Percentiles rank a stretch among this genome's conserved stretches.
Conservation (phyloP, 192 early-diverging fungal species). For the Coemansia aciculifera region DNA sequence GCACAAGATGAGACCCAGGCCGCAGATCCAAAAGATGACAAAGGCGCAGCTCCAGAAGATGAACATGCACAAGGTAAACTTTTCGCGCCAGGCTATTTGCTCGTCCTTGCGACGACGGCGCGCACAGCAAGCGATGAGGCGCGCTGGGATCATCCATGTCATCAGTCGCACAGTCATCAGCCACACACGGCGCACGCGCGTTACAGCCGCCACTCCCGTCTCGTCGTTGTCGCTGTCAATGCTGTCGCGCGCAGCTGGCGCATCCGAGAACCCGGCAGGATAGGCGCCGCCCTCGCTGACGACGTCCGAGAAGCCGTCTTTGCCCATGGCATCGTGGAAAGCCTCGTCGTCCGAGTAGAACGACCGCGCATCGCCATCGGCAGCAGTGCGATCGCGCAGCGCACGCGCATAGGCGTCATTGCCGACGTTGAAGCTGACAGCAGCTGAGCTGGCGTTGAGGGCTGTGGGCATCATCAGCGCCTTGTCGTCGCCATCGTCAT, state of each 20-base stretch:
- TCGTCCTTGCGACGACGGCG: slow-evolving; percentile 76
- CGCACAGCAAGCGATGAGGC: slow-evolving; percentile 66
- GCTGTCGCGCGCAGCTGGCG: slow-evolving; percentile 12
- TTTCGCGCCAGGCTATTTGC: slow-evolving; percentile 96
- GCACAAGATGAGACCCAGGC: slow-evolving; percentile 72
- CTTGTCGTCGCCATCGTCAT: slow-evolving; percentile 48
- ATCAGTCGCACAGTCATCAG: slow-evolving; percentile 41
- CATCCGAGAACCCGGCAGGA: slow-evolving; percentile 19
- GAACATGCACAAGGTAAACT: slow-evolving; percentile 86
- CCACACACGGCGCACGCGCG: slow-evolving; percentile 49
- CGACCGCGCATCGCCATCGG: slow-evolving; percentile 57
- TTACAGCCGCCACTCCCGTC: slow-evolving; percentile 58
- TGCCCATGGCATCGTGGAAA: slow-evolving; percentile 55
- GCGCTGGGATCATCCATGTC: slow-evolving; percentile 68
- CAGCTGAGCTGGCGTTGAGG: slow-evolving; percentile 48
- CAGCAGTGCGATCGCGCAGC: slow-evolving; percentile 49
- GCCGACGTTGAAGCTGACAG: slow-evolving; percentile 16
- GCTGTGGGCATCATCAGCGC: slow-evolving; percentile 20
- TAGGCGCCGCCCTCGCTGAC: slow-evolving; percentile 42
- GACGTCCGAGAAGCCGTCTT: slow-evolving; percentile 43
- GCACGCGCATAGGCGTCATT: slow-evolving; percentile 38
- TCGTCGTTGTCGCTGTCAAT: slow-evolving; percentile 40
- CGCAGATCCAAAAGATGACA: slow-evolving; percentile 84
- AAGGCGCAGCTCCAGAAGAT: slow-evolving; percentile 75
- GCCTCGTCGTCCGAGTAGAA: slow-evolving; percentile 67